Evolutionary conservation across 805 yeast species (phyloP).

Genomic region (Saturnispora ahearnii): DNA sequence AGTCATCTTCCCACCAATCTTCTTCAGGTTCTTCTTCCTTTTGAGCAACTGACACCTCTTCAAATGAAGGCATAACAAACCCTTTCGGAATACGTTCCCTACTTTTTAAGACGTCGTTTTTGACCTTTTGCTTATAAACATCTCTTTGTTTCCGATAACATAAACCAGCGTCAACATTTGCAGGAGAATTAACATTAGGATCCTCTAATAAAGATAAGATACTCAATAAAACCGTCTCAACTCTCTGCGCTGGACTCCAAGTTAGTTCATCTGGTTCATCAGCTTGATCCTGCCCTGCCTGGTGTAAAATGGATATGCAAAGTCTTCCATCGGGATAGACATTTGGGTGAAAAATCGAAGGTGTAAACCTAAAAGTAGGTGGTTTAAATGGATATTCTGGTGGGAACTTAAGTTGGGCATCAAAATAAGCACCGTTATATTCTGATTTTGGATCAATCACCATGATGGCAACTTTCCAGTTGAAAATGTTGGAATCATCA

Average conservation of each 20-base stretch:
- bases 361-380: slow-evolving; percentile 88
- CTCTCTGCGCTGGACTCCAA: slow-evolving; percentile 93
- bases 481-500: slow-evolving; percentile 49
- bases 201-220: slow-evolving; percentile 87
- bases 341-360: slow-evolving; percentile 93
- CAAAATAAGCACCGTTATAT: slow-evolving; percentile 91
- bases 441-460: slow-evolving; percentile 83
- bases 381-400: slow-evolving; percentile 87
- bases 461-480: slow-evolving; percentile 87
- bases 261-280: slow-evolving; percentile 93
- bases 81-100: slow-evolving; percentile 81
- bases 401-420: slow-evolving; percentile 90
- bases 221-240: slow-evolving; percentile 84
- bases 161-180: slow-evolving; percentile 96
- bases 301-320: slow-evolving; percentile 89
- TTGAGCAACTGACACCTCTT: slow-evolving; percentile 32
- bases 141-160: slow-evolving; percentile 80
- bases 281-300: slow-evolving; percentile 75
- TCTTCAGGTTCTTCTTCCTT: slow-evolving; percentile 23
- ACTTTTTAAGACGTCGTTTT: slow-evolving; percentile 73
- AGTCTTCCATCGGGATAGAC: slow-evolving; percentile 90
- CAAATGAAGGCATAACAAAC: slow-evolving; percentile 69
- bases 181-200: slow-evolving; percentile 91
- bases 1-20: slow-evolving; percentile 24
- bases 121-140: slow-evolving; percentile 67